Conservation (phyloP, 257 asterid genomes). For the Cynanchum wilfordii region DNA sequence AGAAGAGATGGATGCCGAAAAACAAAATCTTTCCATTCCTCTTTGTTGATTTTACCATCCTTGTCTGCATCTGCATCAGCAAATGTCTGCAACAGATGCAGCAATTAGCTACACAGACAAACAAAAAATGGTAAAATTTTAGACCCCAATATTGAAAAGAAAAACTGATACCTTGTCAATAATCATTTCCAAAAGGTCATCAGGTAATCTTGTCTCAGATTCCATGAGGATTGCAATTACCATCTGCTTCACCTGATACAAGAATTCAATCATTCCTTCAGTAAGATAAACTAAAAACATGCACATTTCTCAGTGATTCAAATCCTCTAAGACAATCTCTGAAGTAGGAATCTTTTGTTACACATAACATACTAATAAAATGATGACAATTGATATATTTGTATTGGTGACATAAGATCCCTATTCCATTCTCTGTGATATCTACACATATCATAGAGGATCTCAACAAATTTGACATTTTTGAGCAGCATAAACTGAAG, state of each 20-base stretch:
- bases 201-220: conserved; percentile 53
- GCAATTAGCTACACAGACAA: neutral
- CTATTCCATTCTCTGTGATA: no score
- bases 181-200: conserved; percentile 63
- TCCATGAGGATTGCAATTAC: conserved; percentile 62
- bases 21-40: conserved; percentile 75
- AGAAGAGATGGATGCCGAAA: conserved; percentile 59
- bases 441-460: no score
- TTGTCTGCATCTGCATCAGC: conserved; percentile 67
- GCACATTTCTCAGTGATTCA: neutral
- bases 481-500: neutral
- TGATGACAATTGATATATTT: no score
- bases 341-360: no score
- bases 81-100: conserved; percentile 51
- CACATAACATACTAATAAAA: no score
- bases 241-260: conserved; percentile 63
- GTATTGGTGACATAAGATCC: no score
- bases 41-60: conserved; percentile 68
- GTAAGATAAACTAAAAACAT: neutral
- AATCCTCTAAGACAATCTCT: no score
- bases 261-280: conserved; percentile 11
- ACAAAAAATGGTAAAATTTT: neutral
- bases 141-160: neutral
- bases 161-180: conserved; percentile 49
- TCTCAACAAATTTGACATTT: neutral